Conservation (phyloP, 169 alveolate genomes). For the Plasmodium cynomolgi region DNA sequence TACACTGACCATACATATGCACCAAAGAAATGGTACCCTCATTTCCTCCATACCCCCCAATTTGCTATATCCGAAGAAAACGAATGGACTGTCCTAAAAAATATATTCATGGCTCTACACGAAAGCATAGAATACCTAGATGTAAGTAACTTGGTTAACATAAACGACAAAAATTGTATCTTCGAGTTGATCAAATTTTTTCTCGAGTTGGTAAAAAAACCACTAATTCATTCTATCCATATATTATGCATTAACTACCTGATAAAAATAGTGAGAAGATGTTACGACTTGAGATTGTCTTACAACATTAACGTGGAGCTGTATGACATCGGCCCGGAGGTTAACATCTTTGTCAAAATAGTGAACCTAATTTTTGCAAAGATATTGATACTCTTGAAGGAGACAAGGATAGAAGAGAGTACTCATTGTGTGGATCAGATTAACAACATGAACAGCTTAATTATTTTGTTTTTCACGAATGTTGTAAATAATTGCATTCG, state of each 20-base stretch:
- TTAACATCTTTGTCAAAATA: conserved; percentile 66
- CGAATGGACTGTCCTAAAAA: conserved; percentile 17
- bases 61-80: conserved; percentile 12
- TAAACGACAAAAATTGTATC: conserved; percentile 65
- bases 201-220: conserved; percentile 34
- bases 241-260: conserved; percentile 55
- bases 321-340: conserved; percentile 67
- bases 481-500: conserved; percentile 41
- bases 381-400: conserved; percentile 42
- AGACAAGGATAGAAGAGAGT: conserved; percentile 38
- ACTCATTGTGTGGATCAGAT: conserved; percentile 25
- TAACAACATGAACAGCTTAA: conserved; percentile 45
- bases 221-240: conserved; percentile 55
- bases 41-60: not conserved
- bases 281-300: conserved; percentile 33
- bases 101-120: conserved; percentile 22
- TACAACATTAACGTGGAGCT: conserved; percentile 63
- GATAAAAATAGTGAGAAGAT: conserved; percentile 34
- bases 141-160: conserved; percentile 47
- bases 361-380: conserved; percentile 68
- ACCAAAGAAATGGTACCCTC: not conserved
- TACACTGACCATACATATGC: not conserved
- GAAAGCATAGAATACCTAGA: conserved; percentile 59
- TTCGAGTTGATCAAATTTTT: conserved; percentile 68
- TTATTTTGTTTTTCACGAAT: conserved; percentile 39